Percentiles rank a stretch among this genome's conserved stretches.
phyloP scores from a whole-genome alignment of 139 green algal genomes.

The Ettlia oleoabundans region DNA sequence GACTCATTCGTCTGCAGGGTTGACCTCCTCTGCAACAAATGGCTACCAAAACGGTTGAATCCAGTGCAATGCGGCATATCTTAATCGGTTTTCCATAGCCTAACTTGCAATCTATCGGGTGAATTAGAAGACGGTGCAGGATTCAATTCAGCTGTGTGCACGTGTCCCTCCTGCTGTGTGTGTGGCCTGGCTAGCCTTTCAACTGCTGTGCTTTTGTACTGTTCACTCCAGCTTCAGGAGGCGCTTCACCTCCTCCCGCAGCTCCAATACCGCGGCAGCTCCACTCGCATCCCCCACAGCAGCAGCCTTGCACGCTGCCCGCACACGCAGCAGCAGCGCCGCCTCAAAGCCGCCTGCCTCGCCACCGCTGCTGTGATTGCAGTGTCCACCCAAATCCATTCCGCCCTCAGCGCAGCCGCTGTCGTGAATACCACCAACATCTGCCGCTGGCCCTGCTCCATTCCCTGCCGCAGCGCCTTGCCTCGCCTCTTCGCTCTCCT shows the following conservation, averaged over 20 bases:
- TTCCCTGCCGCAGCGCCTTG: not conserved
- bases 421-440: not conserved
- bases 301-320: not conserved
- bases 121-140: no score
- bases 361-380: not conserved
- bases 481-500: conserved; percentile 17
- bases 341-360: not conserved
- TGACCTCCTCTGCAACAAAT: no score
- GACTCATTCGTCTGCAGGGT: no score
- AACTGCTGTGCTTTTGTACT: no score
- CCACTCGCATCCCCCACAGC: not conserved
- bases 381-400: conserved; percentile 1
- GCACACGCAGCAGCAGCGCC: conserved; percentile 2
- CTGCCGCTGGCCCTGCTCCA: not conserved
- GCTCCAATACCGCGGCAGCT: not conserved
- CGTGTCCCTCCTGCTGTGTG: no score
- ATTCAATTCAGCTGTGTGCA: no score
- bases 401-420: not conserved
- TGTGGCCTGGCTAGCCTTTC: no score
- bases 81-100: no score
- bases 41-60: no score
- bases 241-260: conserved; percentile 6
- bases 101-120: no score
- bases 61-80: no score
- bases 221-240: conserved; percentile 9